Base-by-base conservation (phyloP, 257 asterid species). In the Solanum gandarillasii region DNA sequence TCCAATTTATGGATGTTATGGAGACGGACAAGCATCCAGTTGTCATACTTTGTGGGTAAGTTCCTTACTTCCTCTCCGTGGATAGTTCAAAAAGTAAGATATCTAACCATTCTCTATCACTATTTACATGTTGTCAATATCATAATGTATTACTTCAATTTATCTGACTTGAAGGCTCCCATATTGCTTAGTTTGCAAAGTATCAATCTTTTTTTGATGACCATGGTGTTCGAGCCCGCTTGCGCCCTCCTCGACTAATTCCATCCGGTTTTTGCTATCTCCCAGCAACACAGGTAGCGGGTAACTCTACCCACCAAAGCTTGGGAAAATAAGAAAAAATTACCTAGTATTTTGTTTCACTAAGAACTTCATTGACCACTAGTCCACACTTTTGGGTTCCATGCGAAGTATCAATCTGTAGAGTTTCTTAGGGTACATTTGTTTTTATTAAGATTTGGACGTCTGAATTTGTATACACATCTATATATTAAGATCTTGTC, bases 21-120 rank as follows among this genome's bases (percentile, higher is more conserved):
- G 97, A 95, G 88, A 90, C 91, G 82, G 99, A 93, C 90, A 91
- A 95, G 87, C 99, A 97, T 93, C 99, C 99, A 29, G 95, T 97
- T 91, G 92, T 93, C 87, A 83, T 92, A 76, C 98, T 97, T 72
- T 95, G 93, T 88, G 91, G 98, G 99, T 95, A 92, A 88, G 76
- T 87, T 88, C 72, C 41, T 18, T 74, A 21, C 48, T 27, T 31
- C 11, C 83, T 38, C 76, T 67, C 41, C 8, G 9, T 83, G 35
- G 35, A 76, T 82, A 81, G 86, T 72, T 72, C 79, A 39, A 65
- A 72, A 87, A 41, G 65, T 68, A 27, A 27, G 25, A 72, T 71
- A 46, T 86, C 16, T 39, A 86, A 18, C 78, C 87, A 36, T 86
- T 14, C 36, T 78, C n/a, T 13, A 78, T 41, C 65, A 43, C 84